Conservation (phyloP, 2,329 filamentous ascomycete genomes). For the Calonectria pteridis region DNA sequence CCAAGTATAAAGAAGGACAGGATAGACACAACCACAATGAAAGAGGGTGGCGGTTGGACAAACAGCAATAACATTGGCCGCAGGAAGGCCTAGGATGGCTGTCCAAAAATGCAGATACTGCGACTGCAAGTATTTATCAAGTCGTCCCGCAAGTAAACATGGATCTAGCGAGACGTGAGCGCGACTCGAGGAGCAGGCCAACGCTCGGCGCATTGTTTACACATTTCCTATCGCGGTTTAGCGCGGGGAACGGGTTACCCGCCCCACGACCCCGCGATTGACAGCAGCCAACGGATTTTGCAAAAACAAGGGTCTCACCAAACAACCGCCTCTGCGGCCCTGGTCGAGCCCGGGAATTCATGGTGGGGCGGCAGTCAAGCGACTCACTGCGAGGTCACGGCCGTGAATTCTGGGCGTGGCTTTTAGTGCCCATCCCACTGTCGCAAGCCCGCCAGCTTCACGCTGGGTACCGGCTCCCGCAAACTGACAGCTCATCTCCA, state of each 20-base stretch:
- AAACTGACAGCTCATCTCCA: constrained; percentile 12
- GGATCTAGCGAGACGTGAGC: constrained; percentile 27
- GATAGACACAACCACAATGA: constrained; percentile 7
- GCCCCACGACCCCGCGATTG: constrained; percentile 41
- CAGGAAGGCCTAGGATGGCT: constrained; percentile 9
- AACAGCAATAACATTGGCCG: constrained; percentile 11
- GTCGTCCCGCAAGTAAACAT: constrained; percentile 31
- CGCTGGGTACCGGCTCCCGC: constrained; percentile 19
- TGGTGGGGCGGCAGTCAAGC: constrained; percentile 17
- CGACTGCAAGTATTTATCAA: constrained; percentile 26
- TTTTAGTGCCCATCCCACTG: constrained; percentile 32
- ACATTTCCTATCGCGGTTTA: constrained; percentile 56
- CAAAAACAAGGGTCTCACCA: constrained; percentile 37
- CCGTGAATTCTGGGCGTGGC: constrained; percentile 40
- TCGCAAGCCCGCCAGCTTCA: constrained; percentile 33
- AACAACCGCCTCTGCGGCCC: constrained; percentile 31
- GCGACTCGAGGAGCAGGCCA: constrained; percentile 30
- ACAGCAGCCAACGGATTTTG: constrained; percentile 45
- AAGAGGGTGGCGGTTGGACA: constrained; percentile 15
- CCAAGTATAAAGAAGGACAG: neutral
- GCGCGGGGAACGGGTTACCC: constrained; percentile 38
- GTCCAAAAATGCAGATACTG: neutral
- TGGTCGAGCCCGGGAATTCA: neutral
- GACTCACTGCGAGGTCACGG: constrained; percentile 1
- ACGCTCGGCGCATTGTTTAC: constrained; percentile 57